A percentile compares a stretch with the other conserved stretches of the same genome.
Evolutionary conservation across 345 rosid species (phyloP).

Genomic region (Dipteronia dyeriana): DNA sequence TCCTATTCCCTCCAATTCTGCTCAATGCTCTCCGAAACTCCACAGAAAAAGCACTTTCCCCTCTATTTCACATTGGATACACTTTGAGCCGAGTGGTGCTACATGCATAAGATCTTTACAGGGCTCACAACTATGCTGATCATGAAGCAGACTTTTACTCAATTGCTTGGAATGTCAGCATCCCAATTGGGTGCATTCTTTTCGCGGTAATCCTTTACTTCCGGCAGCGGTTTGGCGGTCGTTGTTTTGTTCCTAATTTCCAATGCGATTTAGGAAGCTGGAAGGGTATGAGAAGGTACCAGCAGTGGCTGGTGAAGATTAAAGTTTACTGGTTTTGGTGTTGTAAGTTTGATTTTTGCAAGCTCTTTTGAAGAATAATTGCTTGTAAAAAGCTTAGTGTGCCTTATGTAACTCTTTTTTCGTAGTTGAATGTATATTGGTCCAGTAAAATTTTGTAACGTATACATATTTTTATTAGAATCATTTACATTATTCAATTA

Average conservation of each 20-base stretch:
- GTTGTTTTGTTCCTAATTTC: conserved; percentile 40
- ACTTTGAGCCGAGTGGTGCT: conserved; percentile 43
- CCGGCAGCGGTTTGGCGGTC: conserved; percentile 53
- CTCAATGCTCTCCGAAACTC: conserved; percentile 43
- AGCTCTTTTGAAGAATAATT: not conserved
- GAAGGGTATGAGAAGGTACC: conserved; percentile 40
- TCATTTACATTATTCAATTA: too few relatives aligned
- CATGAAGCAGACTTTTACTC: conserved; percentile 41
- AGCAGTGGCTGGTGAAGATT: not conserved
- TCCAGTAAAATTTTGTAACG: too few relatives aligned
- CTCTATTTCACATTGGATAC: conserved; percentile 37
- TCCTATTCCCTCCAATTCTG: conserved; percentile 51
- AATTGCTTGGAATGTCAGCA: conserved; percentile 42
- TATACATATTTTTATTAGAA: not conserved
- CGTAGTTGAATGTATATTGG: not conserved
- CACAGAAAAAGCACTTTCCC: conserved; percentile 34
- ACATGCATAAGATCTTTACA: conserved; percentile 52
- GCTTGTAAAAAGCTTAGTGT: too few relatives aligned
- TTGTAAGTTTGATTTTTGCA: not conserved
- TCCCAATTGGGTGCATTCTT: conserved; percentile 31
- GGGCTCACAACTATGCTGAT: conserved; percentile 39
- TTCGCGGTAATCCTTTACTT: conserved; percentile 39
- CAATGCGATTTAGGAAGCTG: conserved; percentile 29
- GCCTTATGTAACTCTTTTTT: not conserved
- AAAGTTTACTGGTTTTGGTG: not conserved